Conservation (phyloP, 75 land plant genomes). For the Chamaecyparis obtusa region DNA sequence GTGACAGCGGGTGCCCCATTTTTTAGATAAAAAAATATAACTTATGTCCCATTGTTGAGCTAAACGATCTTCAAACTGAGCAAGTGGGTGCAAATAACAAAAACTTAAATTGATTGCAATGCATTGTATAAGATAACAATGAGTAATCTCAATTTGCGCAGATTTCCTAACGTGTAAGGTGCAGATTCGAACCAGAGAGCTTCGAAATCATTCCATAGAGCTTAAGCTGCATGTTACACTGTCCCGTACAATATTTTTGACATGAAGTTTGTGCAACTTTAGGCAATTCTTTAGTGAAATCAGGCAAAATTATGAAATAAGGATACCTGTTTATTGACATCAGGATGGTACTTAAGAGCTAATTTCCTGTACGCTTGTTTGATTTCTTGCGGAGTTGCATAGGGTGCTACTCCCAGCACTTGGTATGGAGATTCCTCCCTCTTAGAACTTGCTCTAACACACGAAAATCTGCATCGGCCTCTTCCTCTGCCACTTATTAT, state of each 20-base stretch:
- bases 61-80: background rate
- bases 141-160: too few species aligned
- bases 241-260: too few species aligned
- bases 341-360: slow-evolving; percentile 92
- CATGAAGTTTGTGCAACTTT: too few species aligned
- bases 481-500: background rate
- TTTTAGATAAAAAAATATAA: background rate
- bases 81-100: background rate
- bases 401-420: slow-evolving; percentile 72
- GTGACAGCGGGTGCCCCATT: background rate
- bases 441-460: slow-evolving; percentile 26
- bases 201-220: too few species aligned
- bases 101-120: background rate
- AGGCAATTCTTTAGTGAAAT: background rate
- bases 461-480: background rate
- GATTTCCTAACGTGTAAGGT: too few species aligned
- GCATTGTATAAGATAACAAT: background rate
- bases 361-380: slow-evolving; percentile 84
- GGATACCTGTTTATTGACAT: slow-evolving; percentile 85
- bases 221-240: too few species aligned
- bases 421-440: slow-evolving; percentile 67
- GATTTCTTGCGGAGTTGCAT: slow-evolving; percentile 67
- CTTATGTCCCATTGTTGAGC: background rate
- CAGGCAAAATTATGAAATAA: background rate
- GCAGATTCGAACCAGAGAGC: too few species aligned